These are phyloP conservation scores for Conticribra weissflogii DNA, from an alignment of 108 stramenopile genomes.

Conservation along the genomic window DNA sequence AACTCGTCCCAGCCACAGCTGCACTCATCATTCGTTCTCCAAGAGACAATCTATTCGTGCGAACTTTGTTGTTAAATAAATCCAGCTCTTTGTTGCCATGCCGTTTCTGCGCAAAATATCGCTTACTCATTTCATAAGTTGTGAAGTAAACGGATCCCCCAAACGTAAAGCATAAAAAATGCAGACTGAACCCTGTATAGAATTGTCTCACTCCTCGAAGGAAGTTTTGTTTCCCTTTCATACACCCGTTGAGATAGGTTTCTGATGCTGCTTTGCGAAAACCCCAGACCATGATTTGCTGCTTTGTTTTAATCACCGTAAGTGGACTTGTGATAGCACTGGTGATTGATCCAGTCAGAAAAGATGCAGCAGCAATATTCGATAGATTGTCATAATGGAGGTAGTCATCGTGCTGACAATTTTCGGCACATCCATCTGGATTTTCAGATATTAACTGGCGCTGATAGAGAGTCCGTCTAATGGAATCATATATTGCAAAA, in stretches of 20 bases:
- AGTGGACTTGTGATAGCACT: slow-evolving; percentile 64
- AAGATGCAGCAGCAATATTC: slow-evolving; percentile 63
- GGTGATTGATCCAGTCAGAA: slow-evolving; percentile 51
- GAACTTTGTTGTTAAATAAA: background rate
- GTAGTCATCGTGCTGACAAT: slow-evolving; percentile 45
- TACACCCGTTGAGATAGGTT: slow-evolving; percentile 24
- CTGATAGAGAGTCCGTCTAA: slow-evolving; percentile 55
- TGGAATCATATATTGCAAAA: slow-evolving; percentile 77
- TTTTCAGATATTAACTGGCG: slow-evolving; percentile 33
- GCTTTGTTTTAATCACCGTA: slow-evolving; percentile 72
- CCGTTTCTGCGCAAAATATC: slow-evolving; percentile 32
- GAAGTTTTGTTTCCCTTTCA: slow-evolving; percentile 1
- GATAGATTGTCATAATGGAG: slow-evolving; percentile 55
- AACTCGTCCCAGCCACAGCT: slow-evolving; percentile 61
- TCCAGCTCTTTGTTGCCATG: background rate
- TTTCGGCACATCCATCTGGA: background rate
- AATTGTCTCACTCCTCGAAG: slow-evolving; percentile 27
- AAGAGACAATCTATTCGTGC: slow-evolving; percentile 36
- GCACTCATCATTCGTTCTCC: slow-evolving; percentile 72
- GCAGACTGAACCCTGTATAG: slow-evolving; percentile 63
- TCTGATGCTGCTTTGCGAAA: slow-evolving; percentile 60
- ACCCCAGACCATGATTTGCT: slow-evolving; percentile 65
- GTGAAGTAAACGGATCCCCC: slow-evolving; percentile 66
- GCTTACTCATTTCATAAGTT: slow-evolving; percentile 68
- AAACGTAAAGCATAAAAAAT: slow-evolving; percentile 60